A percentile compares a stretch with the other conserved stretches of the same genome.
phyloP scores from a whole-genome alignment of 1,284 basidiomycete genomes.

The Fomitopsis palustris region DNA sequence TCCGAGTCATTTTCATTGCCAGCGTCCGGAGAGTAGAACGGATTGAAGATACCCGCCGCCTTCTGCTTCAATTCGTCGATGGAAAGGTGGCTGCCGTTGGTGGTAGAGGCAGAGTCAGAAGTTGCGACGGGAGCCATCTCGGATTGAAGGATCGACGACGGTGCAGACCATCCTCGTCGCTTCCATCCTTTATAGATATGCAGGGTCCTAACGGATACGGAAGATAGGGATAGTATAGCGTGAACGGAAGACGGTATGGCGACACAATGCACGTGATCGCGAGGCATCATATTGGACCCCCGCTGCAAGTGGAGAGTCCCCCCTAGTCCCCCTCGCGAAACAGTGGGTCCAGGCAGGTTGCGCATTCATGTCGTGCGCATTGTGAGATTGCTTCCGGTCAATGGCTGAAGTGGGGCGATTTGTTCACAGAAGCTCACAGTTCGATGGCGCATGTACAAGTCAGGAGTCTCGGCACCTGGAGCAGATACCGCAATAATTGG shows the following conservation, averaged over 20 bases:
- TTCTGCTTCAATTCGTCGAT: constrained; percentile 13
- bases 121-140: constrained; percentile 46
- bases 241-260: constrained; percentile 8
- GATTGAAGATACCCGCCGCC: constrained; percentile 43
- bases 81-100: background rate
- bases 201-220: background rate
- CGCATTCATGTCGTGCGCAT: background rate
- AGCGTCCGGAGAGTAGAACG: constrained; percentile 62
- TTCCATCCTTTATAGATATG: background rate
- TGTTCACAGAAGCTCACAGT: background rate
- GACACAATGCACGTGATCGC: constrained; percentile 8
- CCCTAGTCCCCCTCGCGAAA: too few relatives aligned
- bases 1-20: constrained; percentile 40
- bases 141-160: background rate
- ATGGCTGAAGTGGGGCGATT: background rate
- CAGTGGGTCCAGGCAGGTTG: background rate
- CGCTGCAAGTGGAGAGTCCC: background rate
- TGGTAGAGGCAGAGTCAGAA: constrained; percentile 20
- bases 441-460: too few relatives aligned
- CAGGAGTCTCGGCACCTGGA: too few relatives aligned
- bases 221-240: background rate
- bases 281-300: background rate
- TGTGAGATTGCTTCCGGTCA: background rate
- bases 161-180: background rate
- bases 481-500: too few relatives aligned